Percentiles rank a stretch among this genome's conserved stretches.
phyloP scores from a whole-genome alignment of 805 yeast species.

The Starmerella riodocensis region DNA sequence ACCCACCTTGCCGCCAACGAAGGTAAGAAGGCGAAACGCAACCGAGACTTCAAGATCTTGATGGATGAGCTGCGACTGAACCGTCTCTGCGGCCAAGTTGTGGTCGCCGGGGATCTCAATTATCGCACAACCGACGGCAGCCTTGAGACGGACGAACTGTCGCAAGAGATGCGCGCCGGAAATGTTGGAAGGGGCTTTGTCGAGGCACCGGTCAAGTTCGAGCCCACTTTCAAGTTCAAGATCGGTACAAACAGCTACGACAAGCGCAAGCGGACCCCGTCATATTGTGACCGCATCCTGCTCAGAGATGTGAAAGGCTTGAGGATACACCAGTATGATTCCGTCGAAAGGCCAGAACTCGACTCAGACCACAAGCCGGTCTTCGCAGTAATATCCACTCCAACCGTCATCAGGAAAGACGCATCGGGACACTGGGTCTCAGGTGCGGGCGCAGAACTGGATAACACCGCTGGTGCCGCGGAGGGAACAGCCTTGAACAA shows the following conservation, averaged over 20 bases:
- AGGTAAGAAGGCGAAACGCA: constrained; percentile 44
- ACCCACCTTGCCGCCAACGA: constrained; percentile 73
- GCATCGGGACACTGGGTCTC: too few species aligned
- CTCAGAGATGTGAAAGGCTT: constrained; percentile 24
- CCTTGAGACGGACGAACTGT: constrained; percentile 39
- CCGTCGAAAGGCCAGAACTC: neutral
- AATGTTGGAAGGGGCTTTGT: constrained; percentile 47
- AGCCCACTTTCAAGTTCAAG: constrained; percentile 68
- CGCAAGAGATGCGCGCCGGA: constrained; percentile 30
- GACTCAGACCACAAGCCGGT: constrained; percentile 78
- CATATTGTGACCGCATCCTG: constrained; percentile 84
- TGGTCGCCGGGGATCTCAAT: constrained; percentile 77
- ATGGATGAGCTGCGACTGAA: constrained; percentile 47
- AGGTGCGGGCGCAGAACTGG: too few species aligned
- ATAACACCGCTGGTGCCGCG: too few species aligned
- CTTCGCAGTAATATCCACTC: constrained; percentile 15
- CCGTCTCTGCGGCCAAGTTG: constrained; percentile 44
- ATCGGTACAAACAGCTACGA: constrained; percentile 37
- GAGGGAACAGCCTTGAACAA: too few species aligned
- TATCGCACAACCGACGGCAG: constrained; percentile 42
- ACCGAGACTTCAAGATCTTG: constrained; percentile 38
- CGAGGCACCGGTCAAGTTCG: constrained; percentile 53
- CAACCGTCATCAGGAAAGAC: too few species aligned
- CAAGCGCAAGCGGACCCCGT: constrained; percentile 50
- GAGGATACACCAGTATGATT: neutral